Base-by-base conservation (phyloP, 2,329 filamentous ascomycete genomes). In the Dothideomycetidae sp. region DNA sequence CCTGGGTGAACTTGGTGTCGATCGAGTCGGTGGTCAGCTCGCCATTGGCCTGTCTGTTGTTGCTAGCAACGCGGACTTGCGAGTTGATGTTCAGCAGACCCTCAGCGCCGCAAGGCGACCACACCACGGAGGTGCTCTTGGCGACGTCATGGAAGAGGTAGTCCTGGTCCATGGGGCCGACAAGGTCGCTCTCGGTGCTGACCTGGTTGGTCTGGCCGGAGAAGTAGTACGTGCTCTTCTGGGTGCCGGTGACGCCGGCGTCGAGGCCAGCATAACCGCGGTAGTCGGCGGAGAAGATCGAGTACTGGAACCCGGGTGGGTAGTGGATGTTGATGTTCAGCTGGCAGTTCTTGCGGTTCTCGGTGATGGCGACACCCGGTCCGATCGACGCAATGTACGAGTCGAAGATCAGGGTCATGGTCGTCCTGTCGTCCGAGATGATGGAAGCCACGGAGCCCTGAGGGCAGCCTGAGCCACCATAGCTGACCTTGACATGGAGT, bases 391-490 rank as follows among this genome's bases (percentile, higher is more conserved):
- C 67, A 29, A 67, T 58, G 45, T 70, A 70, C 11, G 53, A 42
- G 50, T 67, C 64, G 49, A 70, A 71, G 46, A 70, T 64, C 45
- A 71, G 56, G 21, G 67, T 71, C 44, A 71, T 50, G 33, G 51
- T 64, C 52, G 53, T 57, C 38, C 55, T 55, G 47, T 67, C 62
- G 15, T 48, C 44, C 10, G 60, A 62, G 46, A 66, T 56, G 43
- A 60, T 53, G 32, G 57, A 54, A 48, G 55, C 57, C 42, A 66
- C 55, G 37, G 57, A 57, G 31, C 59, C 58, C 43, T 60, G 55
- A 5, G 63, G 63, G 48, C 64, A 68, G 21, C 63, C 64, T 39
- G 58, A 63, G 44, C 64, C 64, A 44, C 62, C 64, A 49, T 66
- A 65, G 29, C 54, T 58, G 37, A 68, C 10, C 39, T 41, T 13